Base-by-base conservation (phyloP, 768 basidiomycete genomes). In the Rhizopogon vinicolor region DNA sequence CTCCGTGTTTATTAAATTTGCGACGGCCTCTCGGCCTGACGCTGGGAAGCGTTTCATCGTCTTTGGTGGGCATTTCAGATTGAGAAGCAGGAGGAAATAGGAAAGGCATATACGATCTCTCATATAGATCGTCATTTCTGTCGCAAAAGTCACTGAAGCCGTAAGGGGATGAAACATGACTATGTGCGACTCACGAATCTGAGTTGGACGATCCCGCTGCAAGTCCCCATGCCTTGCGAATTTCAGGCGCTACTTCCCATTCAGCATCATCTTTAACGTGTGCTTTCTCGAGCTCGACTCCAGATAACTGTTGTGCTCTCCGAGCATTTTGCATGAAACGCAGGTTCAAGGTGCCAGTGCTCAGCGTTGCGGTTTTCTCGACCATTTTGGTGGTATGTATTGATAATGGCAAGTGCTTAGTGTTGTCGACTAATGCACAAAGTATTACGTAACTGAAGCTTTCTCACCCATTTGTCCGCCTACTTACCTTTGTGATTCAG, bases 261-360 rank as follows among this genome's bases (percentile, higher is more conserved):
- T 84, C 74, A 0, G 77, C 83, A 50, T 85, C 84, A 63, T 87
- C 85, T 62, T 79, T 75, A 28, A 85, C 74, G 60, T 76, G 76
- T 3, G 83, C 80, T 48, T 77, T 75, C 44, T 82, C 79, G 1
- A 74, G 68, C 59, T 82, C 76, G 14, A 78, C 77, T 54, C 75
- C 74, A 25, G 78, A 73, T 14, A 79, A 63, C 13, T 79, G 74
- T 57, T 84, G 82, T 19, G 79, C 74, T 1, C 81, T 76, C 2
- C 81, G 78, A 0, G 85, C 82, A 69, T 85, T 86, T 66, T 86
- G 86, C 86, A 88, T 88, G 65, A 88, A 88, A 2, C 81, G 79
- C 43, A 89, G 75, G 60, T 81, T 80, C 8, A 87, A 74, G 0
- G 86, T 87, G 29, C 84, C 78, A 28, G 75, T 78, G 67, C 86